A percentile compares a stretch with the other conserved stretches of the same genome.
These are phyloP conservation scores for Pseudozyma tsukubaensis DNA, from an alignment of 1,284 basidiomycete species.

Conservation along the genomic window DNA sequence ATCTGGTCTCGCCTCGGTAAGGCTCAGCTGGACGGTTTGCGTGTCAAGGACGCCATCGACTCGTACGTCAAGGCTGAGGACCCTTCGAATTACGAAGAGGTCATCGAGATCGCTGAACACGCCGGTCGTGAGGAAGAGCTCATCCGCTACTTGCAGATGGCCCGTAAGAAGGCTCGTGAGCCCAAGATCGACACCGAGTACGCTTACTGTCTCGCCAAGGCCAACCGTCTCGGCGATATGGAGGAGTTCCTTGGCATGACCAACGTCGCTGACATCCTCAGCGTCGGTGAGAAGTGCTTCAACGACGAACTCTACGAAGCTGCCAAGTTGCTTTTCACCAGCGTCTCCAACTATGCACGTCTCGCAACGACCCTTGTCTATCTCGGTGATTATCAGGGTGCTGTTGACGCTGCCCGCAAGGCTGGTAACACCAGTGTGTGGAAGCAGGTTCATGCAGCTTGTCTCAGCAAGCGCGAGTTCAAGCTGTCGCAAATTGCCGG, in stretches of 20 bases:
- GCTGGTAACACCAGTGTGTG: constrained; percentile 99
- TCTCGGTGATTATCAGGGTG: constrained; percentile 95
- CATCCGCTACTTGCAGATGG: constrained; percentile 98
- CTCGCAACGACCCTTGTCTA: constrained; percentile 98
- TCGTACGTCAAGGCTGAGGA: constrained; percentile 99
- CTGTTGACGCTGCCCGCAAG: constrained; percentile 97
- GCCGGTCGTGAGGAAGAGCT: constrained; percentile 99
- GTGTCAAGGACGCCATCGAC: constrained; percentile 98
- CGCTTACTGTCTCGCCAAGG: constrained; percentile 68
- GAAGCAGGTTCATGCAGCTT: constrained; percentile 99
- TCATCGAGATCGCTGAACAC: constrained; percentile 94
- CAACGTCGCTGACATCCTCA: constrained; percentile 94
- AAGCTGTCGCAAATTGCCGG: constrained; percentile 88
- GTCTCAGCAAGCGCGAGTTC: constrained; percentile 97
- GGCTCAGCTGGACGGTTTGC: constrained; percentile 97
- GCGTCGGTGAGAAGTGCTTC: constrained; percentile 99
- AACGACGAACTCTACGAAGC: constrained; percentile 98
- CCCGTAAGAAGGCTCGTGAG: constrained; percentile 95
- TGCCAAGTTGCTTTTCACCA: constrained; percentile 92
- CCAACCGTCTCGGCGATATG: constrained; percentile 74
- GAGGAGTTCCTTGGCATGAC: constrained; percentile 99
- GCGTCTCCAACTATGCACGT: constrained; percentile 98
- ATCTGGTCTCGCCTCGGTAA: constrained; percentile 98
- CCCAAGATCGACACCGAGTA: constrained; percentile 93
- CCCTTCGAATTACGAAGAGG: constrained; percentile 92